A percentile compares a stretch with the other conserved stretches of the same genome.
These are phyloP conservation scores for Xylariaceae sp. DNA, from an alignment of 2,329 filamentous ascomycete genomes.

Conservation along the genomic window DNA sequence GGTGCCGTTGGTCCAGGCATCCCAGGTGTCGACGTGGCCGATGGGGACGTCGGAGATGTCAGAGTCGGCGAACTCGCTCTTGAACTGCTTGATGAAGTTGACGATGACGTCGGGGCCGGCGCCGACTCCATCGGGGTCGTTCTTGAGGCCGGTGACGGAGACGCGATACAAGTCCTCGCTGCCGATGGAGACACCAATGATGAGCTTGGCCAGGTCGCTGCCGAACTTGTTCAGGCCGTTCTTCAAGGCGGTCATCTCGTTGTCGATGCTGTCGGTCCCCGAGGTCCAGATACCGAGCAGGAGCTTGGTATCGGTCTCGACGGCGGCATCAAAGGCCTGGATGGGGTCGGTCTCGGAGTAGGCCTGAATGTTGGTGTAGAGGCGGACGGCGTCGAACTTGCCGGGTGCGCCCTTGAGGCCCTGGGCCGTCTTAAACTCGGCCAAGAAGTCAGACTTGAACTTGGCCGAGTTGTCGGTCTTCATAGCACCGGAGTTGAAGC, in stretches of 20 bases:
- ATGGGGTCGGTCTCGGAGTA: slow-evolving; percentile 51
- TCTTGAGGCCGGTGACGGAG: slow-evolving; percentile 27
- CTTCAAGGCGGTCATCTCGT: slow-evolving; percentile 51
- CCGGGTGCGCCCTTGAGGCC: slow-evolving; percentile 28
- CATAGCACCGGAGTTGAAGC: slow-evolving; percentile 33
- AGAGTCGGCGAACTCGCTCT: slow-evolving; percentile 43
- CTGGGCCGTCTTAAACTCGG: slow-evolving; percentile 31
- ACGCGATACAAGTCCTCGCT: slow-evolving; percentile 56
- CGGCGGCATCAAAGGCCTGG: slow-evolving; percentile 65
- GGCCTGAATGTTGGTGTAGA: slow-evolving; percentile 28
- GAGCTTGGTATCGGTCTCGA: slow-evolving; percentile 47
- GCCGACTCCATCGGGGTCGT: slow-evolving; percentile 30
- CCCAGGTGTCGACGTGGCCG: slow-evolving; percentile 57
- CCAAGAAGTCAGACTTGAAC: slow-evolving; percentile 29
- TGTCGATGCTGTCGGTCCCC: slow-evolving; percentile 35
- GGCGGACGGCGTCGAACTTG: slow-evolving; percentile 28
- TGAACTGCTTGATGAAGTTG: slow-evolving; percentile 56
- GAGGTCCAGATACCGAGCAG: slow-evolving; percentile 53
- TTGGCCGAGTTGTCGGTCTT: slow-evolving; percentile 30
- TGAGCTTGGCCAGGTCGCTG: slow-evolving; percentile 39
- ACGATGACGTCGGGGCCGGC: slow-evolving; percentile 46
- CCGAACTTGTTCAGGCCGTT: slow-evolving; percentile 45
- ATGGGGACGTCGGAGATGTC: slow-evolving; percentile 38
- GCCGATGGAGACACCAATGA: slow-evolving; percentile 53
- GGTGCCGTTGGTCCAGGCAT: slow-evolving; percentile 46